Evolutionary conservation across 176 grass and related monocot species (phyloP), one percentile per base, ranked within the genome.

Genomic region (Aegilops longissima): DNA sequence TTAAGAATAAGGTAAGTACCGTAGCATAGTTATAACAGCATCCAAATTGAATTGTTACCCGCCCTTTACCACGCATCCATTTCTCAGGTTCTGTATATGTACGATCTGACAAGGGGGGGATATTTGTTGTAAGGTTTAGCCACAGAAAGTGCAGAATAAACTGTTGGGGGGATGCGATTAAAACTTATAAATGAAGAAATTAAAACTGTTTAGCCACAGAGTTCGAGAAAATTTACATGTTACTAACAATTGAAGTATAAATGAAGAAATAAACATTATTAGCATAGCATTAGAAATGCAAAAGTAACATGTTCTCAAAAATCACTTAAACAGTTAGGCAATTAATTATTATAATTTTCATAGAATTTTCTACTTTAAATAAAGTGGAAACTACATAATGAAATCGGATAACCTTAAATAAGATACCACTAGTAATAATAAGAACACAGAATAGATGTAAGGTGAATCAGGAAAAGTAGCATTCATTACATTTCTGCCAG

Each of bases 31-130:
- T 98, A 72, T 95, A 95, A 77, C 95, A 95, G 36, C 93, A 98
- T 35, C 95, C 91, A 81, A 98, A 98, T 56, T 98, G 93, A 52
- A 95, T 88, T 27, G 91, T 98, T 39, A 95, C 76, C 4, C 95
- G 83, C 12, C 95, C 93, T 84, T 98, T 95, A 58, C 95, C 95
- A 79, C 91, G 89, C 91, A 98, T 98, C 93, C 96, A 98, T 83
- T 95, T 98, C 47, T 87, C 78, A 13, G 93, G 96, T 63, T 93
- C 95, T 49, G 95, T 81, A 51, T 93, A 98, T 62, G 90, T 98
- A 5, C 86, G 86, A 27, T 90, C 95, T 98, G 85, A 36, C 17
- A 91, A 34, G 5, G n/a, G 34, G 24, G 40, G 38, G 21, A 77
- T 54, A 77, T 21, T 63, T 30, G 36, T 45, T 61, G 51, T 35